Base-by-base conservation (phyloP, 306 rosid species). In the Trichosanthes truncata region DNA sequence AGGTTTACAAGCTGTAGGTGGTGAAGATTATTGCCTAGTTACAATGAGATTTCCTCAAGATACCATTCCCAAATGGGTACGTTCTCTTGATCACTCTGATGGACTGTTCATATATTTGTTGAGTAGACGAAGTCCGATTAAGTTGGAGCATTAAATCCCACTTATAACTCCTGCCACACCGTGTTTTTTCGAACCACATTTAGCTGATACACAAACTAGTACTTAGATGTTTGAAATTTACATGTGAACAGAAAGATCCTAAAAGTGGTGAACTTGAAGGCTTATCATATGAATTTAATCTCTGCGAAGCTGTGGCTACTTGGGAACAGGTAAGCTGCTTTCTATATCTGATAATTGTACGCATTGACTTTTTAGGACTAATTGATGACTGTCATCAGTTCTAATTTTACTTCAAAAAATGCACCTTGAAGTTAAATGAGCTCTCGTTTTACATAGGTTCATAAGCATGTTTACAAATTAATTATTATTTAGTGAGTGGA, bases 31-130 rank as follows among this genome's bases (percentile, higher is more conserved):
- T 81, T 96, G 99, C 81, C 83, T 87, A 84, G 88, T 87, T 76
- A 87, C 84, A 4, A 87, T 96, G 85, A 84, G 71, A 49, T 96
- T 93, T 81, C 97, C 99, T 3, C 55, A 82, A 53, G 92, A 90
- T 66, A 96, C 99, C 62, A 82, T 96, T 80, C 97, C 94, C 48
- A 93, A 91, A 91, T 96, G 99, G 99, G 99, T 96, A 89, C 60
- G 82, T 74, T 68, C 83, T 81, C 74, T 72, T 49, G 49, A 33
- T 71, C 65, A 40, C 55, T 68, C 41, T 56, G 45, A 74, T 4
- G 9, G 9, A 41, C 41, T 48, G 62, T 23, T 29, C 35, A 77
- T 41, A 31, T 84, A 68, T 41, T 80, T 35, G 18, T 57, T 76
- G 51, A 55, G 52, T 76, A 55, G 52, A 76, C 8, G 21, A 76